These are phyloP conservation scores for Polyporus tsugae DNA, from an alignment of 1,284 basidiomycete species.

Conservation along the genomic window DNA sequence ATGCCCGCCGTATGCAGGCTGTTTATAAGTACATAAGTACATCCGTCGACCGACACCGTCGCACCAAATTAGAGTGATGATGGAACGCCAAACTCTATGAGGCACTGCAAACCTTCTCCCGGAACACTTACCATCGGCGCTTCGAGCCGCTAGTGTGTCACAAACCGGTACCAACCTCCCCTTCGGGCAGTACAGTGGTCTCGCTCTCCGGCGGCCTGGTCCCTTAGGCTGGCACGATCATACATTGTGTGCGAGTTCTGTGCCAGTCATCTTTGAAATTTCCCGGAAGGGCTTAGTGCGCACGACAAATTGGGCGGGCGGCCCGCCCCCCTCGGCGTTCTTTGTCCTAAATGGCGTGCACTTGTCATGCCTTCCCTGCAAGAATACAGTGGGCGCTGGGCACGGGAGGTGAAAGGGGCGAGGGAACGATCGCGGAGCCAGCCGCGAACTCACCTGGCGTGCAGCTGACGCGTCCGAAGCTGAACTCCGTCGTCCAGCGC, in stretches of 20 bases:
- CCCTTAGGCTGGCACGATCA: neutral
- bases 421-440: neutral
- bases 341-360: neutral
- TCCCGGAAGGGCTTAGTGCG: neutral
- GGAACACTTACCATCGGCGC: neutral
- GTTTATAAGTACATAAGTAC: neutral
- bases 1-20: neutral
- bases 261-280: neutral
- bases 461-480: slow-evolving; percentile 1
- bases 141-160: neutral
- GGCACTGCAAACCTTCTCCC: neutral
- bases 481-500: neutral
- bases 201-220: neutral
- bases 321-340: neutral
- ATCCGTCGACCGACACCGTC: neutral
- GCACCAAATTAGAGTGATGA: neutral
- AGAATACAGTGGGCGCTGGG: neutral
- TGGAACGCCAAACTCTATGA: neutral
- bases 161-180: neutral
- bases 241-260: neutral
- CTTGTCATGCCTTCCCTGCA: neutral
- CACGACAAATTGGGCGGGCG: neutral
- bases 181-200: neutral
- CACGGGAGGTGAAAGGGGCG: neutral
- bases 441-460: neutral